Evolutionary conservation across 148 eudicot genomes (phyloP).

Genomic region (Amaranthus cruentus): DNA sequence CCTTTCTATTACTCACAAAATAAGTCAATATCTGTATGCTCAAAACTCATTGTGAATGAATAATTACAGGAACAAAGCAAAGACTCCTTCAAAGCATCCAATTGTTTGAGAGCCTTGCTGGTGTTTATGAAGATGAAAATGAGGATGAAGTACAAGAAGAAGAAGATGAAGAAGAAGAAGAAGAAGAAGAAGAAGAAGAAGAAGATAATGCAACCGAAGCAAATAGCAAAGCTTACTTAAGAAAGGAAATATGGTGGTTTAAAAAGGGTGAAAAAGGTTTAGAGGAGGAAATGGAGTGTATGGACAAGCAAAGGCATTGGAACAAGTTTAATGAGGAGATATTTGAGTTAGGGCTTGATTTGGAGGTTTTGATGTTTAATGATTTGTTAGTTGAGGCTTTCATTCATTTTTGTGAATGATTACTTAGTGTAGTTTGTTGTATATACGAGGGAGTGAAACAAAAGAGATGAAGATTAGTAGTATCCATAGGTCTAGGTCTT

Average conservation of each 20-base stretch:
- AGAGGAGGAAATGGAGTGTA: constrained; percentile 26
- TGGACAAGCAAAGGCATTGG: constrained; percentile 46
- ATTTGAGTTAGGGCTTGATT: constrained; percentile 29
- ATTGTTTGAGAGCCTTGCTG: constrained; percentile 37
- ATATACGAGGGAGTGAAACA: neutral
- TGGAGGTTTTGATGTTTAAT: constrained; percentile 26
- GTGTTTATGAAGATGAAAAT: constrained; percentile 20
- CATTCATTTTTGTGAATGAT: constrained; percentile 23
- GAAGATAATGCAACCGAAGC: constrained; percentile 9
- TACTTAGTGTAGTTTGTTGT: constrained; percentile 1
- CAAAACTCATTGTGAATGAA: neutral
- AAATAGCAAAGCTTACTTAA: constrained; percentile 26
- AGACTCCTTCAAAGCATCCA: constrained; percentile 35
- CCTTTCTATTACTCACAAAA: neutral
- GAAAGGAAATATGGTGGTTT: constrained; percentile 9
- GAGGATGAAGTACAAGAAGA: neutral
- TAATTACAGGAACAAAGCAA: constrained; percentile 32
- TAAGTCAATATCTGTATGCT: neutral
- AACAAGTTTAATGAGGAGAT: constrained; percentile 36
- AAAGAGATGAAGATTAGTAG: neutral
- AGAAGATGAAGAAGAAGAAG: constrained; percentile 15
- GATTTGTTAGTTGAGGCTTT: constrained; percentile 45
- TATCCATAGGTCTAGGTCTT: neutral
- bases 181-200: neutral
- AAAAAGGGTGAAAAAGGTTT: constrained; percentile 1